Evolutionary conservation across 2,329 filamentous ascomycete species (phyloP), one percentile per base, ranked within the genome.

Genomic region (Cytospora piceae): DNA sequence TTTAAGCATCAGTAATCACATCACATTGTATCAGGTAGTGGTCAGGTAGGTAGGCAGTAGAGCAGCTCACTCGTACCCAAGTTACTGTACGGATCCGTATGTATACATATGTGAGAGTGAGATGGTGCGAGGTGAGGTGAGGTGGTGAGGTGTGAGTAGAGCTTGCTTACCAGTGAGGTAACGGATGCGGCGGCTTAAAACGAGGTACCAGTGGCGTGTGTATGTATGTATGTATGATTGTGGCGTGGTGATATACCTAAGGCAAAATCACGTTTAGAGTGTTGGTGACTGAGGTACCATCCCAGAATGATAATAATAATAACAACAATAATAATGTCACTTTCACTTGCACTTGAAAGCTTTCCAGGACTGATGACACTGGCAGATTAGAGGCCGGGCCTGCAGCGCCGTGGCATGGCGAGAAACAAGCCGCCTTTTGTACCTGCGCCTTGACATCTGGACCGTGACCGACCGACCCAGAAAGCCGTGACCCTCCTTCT

Each of bases 341-440:
- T 37, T 37, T 37, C 34, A 37, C 12, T 12, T 37, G 34, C 34
- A 37, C 9, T 15, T 37, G 17, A 42, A n/a, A 42, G 17, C 39
- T 42, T 17, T 17, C 39, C 39, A n/a, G 39, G 5, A 20, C 17
- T 42, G 34, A 15, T 15, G 34, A 37, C 34, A 37, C 34, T 42
- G 39, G 4, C 17, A 42, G 7, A 20, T 7, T 4, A 17, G 20
- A 49, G 46, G 46, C 46, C 46, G 46, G 46, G 22, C 17, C n/a
- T 22, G n/a, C 46, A 24, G 46, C 46, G 46, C 34, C 46, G 46
- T 49, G n/a, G 46, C 46, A 49, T 49, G 46, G 46, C 46, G 46
- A n/a, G 46, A 49, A 49, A 22, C 46, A 24, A n/a, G 46, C 46
- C 46, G 46, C 46, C 46, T 49, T 49, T 49, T 49, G 46, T 49